Base-by-base conservation (phyloP, 257 asterid genomes). In the Coffea canephora region DNA sequence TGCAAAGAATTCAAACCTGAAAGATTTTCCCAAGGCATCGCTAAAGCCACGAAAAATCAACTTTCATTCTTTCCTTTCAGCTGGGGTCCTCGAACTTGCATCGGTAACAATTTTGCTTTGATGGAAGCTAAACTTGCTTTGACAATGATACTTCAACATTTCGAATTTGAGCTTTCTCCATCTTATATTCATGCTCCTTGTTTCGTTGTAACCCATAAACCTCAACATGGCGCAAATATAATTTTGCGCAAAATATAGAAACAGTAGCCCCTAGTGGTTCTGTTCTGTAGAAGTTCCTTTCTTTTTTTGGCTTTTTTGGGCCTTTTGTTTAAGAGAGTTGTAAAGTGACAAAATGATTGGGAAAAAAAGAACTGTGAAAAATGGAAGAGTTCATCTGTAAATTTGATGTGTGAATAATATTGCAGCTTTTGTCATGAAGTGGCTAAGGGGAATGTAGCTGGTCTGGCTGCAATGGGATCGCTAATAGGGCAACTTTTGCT, bases 1-100 rank as follows among this genome's bases (percentile, higher is more conserved):
- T 84, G 80, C 23, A 77, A 81, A 36, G 88, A 87, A 61, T 90
- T 90, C 85, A 90, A 85, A 2, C 94, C 92, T 6, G 87, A 88
- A 12, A 86, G 92, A 77, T 90, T 90, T 73, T 66, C 85, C 13
- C 43, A 83, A 55, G 92, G 94, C 52, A 31, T 88, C 15, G 87
- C 91, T 16, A 86, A 81, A 23, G 92, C 90, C 0, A 87, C 94
- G 0, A 84, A 84, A 5, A 86, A 84, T 23, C 81, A 57, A 27
- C 81, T 83, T 9, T 82, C 81, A 1, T 89, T 82, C 79, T 82
- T 86, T 52, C 91, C 91, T 3, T 88, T 88, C 77, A 83, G 90
- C 62, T 87, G 85, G 88, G 91, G 89, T 31, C 91, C 92, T 0
- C 71, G 94, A 67, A 76, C 76, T 0, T 87, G 92, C 88, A 82